Base-by-base conservation (phyloP, 2,329 filamentous ascomycete genomes). In the Biscogniauxia sp. region DNA sequence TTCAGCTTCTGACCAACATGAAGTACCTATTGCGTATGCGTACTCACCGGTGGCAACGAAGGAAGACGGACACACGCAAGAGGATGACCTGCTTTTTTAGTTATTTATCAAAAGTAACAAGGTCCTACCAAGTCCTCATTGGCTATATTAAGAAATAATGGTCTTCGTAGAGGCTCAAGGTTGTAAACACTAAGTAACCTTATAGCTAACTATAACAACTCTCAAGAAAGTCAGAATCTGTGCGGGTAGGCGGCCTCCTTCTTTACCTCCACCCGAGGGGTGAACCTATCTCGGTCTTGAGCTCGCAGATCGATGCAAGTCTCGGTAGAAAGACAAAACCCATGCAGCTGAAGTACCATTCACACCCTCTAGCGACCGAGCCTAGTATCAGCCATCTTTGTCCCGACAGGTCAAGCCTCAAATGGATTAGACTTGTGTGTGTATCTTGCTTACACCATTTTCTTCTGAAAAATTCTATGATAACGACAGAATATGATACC, bases 221-320 rank as follows among this genome's bases (percentile, higher is more conserved):
- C 13, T 2, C 11, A 13, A 45, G 37, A 45, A 45, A 45, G 15
- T 45, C 37, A 45, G n/a, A 45, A 45, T 2, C 11, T 45, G 17
- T 7, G 37, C 2, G 15, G 37, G 17, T n/a, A n/a, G 17, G 37
- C 37, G 37, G 37, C 37, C n/a, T 45, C 37, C 7, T 45, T 6
- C 37, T 45, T 45, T 37, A 45, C 51, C 53, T 19, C 11, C 13
- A 32, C 60, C 49, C 61, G 49, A 59, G 20, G 20, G 59, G 3
- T 51, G 57, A 60, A 26, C 8, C 19, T 55, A 25, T n/a, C 17
- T 57, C 62, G 64, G 63, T 55, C 15, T 60, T 61, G 56, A 58
- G 56, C 50, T 58, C 60, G 64, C 62, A 66, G 60, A 64, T 64
- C 58, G 9, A 63, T 66, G 64, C 64, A 65, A 53, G 59, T 66